phyloP scores from a whole-genome alignment of 2,329 filamentous ascomycete genomes.

The Fusarium sp. region DNA sequence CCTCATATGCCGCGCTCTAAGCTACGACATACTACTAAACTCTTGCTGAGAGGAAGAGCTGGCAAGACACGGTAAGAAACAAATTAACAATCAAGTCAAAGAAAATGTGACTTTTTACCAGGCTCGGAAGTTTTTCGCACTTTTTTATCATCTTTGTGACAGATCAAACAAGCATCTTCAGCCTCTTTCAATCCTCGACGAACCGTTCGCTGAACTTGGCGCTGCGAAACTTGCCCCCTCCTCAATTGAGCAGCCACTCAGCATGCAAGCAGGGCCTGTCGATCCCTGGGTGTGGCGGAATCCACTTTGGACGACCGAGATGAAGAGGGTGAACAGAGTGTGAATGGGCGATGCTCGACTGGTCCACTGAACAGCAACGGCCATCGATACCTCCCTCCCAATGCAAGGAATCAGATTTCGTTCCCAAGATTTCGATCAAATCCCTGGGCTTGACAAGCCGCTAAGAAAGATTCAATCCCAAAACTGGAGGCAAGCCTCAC shows the following conservation, averaged over 20 bases:
- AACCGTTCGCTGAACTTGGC: slow-evolving; percentile 37
- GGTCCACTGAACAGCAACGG: slow-evolving; percentile 32
- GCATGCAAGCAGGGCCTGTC: slow-evolving; percentile 21
- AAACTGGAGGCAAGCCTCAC: not conserved
- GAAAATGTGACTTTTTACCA: not conserved
- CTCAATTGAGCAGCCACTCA: slow-evolving; percentile 31
- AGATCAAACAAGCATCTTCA: slow-evolving; percentile 5
- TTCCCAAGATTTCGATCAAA: not conserved
- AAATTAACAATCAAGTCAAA: not conserved
- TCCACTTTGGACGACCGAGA: slow-evolving; percentile 43
- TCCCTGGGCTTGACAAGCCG: not conserved
- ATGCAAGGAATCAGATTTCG: slow-evolving; percentile 13
- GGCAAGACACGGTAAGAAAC: slow-evolving; percentile 13
- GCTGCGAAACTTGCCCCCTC: slow-evolving; percentile 17
- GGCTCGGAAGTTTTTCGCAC: not conserved
- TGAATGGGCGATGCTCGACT: slow-evolving; percentile 35
- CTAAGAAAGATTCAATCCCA: too few species aligned
- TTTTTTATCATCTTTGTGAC: slow-evolving; percentile 3
- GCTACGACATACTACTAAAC: not conserved
- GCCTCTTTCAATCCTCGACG: slow-evolving; percentile 22
- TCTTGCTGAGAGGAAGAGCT: not conserved
- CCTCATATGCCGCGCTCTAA: slow-evolving; percentile 31
- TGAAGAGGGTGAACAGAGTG: slow-evolving; percentile 37
- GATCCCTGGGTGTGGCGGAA: slow-evolving; percentile 39
- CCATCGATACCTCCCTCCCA: slow-evolving; percentile 18